phyloP scores from a whole-genome alignment of 441 rosid species.

The Bruguiera hainesii region DNA sequence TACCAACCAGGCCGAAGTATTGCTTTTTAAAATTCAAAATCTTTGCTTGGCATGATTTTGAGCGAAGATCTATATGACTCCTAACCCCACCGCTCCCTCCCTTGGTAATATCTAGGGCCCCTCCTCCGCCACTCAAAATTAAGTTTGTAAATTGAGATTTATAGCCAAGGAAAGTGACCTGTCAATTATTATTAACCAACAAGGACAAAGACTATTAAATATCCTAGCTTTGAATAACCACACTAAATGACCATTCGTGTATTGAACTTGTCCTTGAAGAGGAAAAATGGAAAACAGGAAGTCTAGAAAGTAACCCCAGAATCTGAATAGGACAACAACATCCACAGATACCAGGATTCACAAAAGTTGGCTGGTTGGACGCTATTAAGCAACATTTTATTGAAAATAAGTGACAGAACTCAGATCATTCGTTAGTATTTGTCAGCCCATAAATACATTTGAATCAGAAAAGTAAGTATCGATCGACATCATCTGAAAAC shows the following conservation, averaged over 20 bases:
- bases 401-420: not conserved
- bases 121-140: constrained; percentile 1
- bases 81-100: constrained; percentile 11
- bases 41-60: constrained; percentile 1
- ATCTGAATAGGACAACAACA: not conserved
- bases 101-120: not conserved
- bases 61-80: not conserved
- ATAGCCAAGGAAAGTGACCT: constrained; percentile 7
- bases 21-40: constrained; percentile 9
- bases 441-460: not conserved
- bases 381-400: not conserved
- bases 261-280: not conserved
- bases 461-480: not conserved
- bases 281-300: not conserved
- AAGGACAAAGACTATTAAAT: constrained; percentile 4
- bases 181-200: constrained; percentile 8
- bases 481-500: not conserved
- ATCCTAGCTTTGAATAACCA: not conserved
- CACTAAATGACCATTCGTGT: not conserved
- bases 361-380: not conserved
- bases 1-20: constrained; percentile 2
- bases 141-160: constrained; percentile 1
- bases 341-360: not conserved
- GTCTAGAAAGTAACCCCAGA: not conserved
- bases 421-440: not conserved